These are phyloP conservation scores for Nicotiana knightiana DNA, from an alignment of 257 asterid genomes.

Conservation along the genomic window DNA sequence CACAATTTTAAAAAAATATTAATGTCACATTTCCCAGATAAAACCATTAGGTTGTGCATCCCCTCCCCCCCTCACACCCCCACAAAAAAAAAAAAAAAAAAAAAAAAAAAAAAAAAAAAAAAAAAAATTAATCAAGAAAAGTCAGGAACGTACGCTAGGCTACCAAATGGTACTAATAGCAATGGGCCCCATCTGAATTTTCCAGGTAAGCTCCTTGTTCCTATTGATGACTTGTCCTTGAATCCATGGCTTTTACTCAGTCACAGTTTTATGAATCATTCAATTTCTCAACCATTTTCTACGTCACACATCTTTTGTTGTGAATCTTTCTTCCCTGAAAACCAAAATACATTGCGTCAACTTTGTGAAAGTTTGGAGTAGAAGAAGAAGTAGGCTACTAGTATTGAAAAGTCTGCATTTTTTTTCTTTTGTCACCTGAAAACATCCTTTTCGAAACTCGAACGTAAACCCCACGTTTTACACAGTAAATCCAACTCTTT, in stretches of 20 bases:
- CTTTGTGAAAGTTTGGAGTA: neutral
- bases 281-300: neutral
- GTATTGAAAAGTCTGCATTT: neutral
- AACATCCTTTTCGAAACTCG: neutral
- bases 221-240: constrained; percentile 14
- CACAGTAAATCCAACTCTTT: neutral
- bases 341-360: too few relatives aligned
- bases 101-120: neutral
- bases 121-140: neutral
- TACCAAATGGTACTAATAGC: neutral
- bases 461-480: neutral
- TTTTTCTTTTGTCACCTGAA: neutral
- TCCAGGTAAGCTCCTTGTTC: constrained; percentile 19
- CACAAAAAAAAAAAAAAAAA: neutral
- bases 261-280: neutral
- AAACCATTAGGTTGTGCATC: neutral
- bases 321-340: neutral
- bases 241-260: neutral
- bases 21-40: neutral
- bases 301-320: neutral
- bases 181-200: constrained; percentile 7
- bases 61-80: neutral
- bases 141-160: neutral
- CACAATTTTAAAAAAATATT: neutral
- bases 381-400: neutral